Conservation (phyloP, 2,329 filamentous ascomycete genomes). For the Beauveria sp. region DNA sequence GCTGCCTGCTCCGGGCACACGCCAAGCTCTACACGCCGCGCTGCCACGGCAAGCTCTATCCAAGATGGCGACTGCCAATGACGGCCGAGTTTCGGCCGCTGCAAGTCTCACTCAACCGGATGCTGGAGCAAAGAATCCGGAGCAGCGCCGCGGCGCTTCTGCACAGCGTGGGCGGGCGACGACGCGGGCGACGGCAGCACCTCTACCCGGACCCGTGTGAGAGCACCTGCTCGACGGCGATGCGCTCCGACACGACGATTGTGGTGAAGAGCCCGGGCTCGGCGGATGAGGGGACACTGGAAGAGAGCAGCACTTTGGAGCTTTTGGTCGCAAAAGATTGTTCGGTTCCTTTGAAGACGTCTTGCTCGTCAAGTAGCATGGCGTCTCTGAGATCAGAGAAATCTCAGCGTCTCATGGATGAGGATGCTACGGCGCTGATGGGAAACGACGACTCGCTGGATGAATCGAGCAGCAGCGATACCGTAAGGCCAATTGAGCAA, state of each 20-base stretch:
- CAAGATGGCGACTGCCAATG: not conserved
- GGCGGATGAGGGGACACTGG: no score
- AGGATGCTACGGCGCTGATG: no score
- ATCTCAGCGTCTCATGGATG: not conserved
- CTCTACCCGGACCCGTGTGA: not conserved
- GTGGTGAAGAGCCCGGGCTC: not conserved
- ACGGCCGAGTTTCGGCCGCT: not conserved
- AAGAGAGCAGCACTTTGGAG: no score
- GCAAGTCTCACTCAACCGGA: not conserved
- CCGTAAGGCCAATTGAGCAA: rapidly evolving
- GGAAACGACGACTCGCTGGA: no score
- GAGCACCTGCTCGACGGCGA: conserved; percentile 1
- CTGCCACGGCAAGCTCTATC: conserved; percentile 6
- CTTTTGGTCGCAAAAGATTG: not conserved
- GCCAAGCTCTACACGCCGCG: not conserved
- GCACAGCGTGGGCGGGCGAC: no score
- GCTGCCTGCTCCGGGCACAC: not conserved
- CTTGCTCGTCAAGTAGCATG: not conserved
- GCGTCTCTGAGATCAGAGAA: not conserved
- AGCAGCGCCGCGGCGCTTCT: not conserved
- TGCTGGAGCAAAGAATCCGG: not conserved
- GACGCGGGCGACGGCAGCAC: not conserved
- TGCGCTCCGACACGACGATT: not conserved
- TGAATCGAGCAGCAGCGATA: not conserved
- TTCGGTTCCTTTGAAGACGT: not conserved